phyloP scores from a whole-genome alignment of 1,284 basidiomycete species.

The Blastosporella zonata region DNA sequence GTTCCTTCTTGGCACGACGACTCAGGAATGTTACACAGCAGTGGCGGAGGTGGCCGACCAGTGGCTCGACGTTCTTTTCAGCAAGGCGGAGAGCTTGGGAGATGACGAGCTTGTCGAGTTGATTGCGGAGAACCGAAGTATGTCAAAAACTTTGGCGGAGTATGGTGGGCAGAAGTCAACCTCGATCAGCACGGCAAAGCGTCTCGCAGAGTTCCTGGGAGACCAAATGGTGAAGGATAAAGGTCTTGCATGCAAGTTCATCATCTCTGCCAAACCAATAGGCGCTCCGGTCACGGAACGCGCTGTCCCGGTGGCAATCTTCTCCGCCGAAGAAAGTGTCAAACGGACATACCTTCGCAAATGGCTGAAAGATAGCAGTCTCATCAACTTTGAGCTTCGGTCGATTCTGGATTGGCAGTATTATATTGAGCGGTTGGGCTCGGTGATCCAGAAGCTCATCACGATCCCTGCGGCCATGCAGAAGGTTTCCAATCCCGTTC shows the following conservation, averaged over 20 bases:
- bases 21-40: conserved; percentile 93
- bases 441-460: conserved; percentile 98
- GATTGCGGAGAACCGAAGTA: conserved; percentile 98
- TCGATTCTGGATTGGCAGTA: conserved; percentile 98
- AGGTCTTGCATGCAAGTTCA: conserved; percentile 97
- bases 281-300: conserved; percentile 97
- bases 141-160: conserved; percentile 96
- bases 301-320: conserved; percentile 98
- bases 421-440: conserved; percentile 97
- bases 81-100: conserved; percentile 77
- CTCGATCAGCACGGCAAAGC: conserved; percentile 93
- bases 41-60: conserved; percentile 95
- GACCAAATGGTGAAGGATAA: conserved; percentile 99
- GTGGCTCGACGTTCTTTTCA: conserved; percentile 96
- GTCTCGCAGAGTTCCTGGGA: conserved; percentile 96
- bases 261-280: conserved; percentile 92
- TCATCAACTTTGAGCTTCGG: conserved; percentile 89
- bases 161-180: conserved; percentile 98
- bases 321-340: conserved; percentile 90
- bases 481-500: conserved; percentile 94
- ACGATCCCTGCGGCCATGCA: conserved; percentile 99
- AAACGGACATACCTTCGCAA: conserved; percentile 91
- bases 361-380: conserved; percentile 93
- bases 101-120: conserved; percentile 97
- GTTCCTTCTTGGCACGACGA: conserved; percentile 90